These are phyloP conservation scores for Tephrocybe sp. DNA, from an alignment of 768 basidiomycete species.

Conservation along the genomic window DNA sequence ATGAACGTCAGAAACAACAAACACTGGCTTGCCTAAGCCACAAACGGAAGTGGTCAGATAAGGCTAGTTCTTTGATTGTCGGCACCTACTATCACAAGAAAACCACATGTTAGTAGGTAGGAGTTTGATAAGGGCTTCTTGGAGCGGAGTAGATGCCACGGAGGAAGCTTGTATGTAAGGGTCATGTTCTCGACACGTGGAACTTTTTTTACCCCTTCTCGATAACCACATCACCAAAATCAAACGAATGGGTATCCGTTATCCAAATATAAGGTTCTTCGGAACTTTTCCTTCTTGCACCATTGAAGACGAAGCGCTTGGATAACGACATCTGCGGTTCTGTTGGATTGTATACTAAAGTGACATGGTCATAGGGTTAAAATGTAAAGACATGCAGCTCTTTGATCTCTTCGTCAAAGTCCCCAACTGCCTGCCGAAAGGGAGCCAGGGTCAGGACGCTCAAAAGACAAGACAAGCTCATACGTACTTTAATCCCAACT, in stretches of 20 bases:
- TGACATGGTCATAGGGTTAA: background rate
- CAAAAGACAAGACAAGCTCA: background rate
- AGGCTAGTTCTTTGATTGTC: no score
- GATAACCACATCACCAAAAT: background rate
- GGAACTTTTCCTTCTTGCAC: no score
- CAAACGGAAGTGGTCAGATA: background rate
- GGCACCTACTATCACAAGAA: no score
- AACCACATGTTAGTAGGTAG: no score
- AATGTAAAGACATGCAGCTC: slow-evolving; percentile 17
- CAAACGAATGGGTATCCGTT: background rate
- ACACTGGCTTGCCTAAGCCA: background rate
- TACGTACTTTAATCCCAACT: slow-evolving; percentile 20
- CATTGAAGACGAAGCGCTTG: no score
- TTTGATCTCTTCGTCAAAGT: slow-evolving; percentile 13
- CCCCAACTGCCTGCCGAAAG: slow-evolving; percentile 8
- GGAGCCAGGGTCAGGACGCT: background rate
- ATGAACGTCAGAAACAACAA: background rate
- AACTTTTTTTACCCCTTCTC: background rate
- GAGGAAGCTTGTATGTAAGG: no score
- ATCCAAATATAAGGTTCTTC: background rate
- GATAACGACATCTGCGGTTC: no score
- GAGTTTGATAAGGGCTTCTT: background rate
- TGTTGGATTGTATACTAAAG: no score
- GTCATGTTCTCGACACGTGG: background rate
- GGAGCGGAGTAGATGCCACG: no score